A percentile compares a stretch with the other conserved stretches of the same genome.
Evolutionary conservation across 257 asterid genomes (phyloP).

Genomic region (Fraxinus pennsylvanica): DNA sequence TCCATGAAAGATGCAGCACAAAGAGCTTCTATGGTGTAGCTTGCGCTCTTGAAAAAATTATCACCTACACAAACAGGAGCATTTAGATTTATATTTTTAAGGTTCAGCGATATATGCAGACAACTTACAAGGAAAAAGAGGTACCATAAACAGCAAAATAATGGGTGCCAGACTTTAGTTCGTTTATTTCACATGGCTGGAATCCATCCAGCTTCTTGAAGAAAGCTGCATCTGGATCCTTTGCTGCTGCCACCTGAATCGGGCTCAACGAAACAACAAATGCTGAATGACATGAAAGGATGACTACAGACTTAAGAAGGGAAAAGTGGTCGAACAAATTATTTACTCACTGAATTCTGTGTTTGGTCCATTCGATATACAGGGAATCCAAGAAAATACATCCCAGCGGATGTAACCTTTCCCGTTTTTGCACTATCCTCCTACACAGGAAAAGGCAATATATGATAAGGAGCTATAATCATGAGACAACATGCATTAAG

Average conservation of each 20-base stretch:
- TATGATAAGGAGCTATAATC: background rate
- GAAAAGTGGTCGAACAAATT: background rate
- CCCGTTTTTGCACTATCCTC: conserved; percentile 91
- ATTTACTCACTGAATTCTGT: conserved; percentile 61
- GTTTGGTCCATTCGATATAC: conserved; percentile 85
- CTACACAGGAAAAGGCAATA: conserved; percentile 34
- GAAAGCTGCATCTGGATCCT: conserved; percentile 45
- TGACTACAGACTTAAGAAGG: conserved; percentile 12
- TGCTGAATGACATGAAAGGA: conserved; percentile 16
- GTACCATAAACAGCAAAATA: conserved; percentile 17
- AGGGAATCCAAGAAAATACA: conserved; percentile 91
- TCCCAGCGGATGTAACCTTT: conserved; percentile 80
- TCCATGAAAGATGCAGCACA: conserved; percentile 64
- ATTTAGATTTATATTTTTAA: conserved; percentile 18
- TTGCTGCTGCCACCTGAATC: conserved; percentile 56
- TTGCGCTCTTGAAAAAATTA: conserved; percentile 83
- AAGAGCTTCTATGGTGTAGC: conserved; percentile 84
- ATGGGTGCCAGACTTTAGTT: conserved; percentile 15
- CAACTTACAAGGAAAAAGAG: conserved; percentile 25
- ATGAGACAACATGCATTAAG: background rate
- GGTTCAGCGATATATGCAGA: conserved; percentile 13
- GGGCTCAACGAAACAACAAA: conserved; percentile 17
- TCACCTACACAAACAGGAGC: conserved; percentile 59
- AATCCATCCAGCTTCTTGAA: conserved; percentile 17
- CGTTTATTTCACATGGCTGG: conserved; percentile 16